phyloP scores from a whole-genome alignment of 176 grass and related monocot genomes.

The Olyra latifolia region DNA sequence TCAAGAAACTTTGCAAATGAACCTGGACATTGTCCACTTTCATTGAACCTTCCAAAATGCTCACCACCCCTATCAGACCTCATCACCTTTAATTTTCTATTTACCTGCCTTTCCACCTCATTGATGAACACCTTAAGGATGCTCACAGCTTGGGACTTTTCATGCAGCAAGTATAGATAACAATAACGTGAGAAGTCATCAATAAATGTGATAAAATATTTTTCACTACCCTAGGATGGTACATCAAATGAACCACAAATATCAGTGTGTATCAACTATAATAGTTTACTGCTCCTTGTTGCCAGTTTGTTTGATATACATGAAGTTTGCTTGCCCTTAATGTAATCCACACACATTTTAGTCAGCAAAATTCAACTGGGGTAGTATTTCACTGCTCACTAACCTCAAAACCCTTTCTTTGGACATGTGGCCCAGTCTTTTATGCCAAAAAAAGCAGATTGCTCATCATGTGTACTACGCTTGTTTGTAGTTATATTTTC shows the following conservation, averaged over 20 bases:
- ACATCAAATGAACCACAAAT: constrained; percentile 2
- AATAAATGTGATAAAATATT: not conserved
- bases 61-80: constrained; percentile 31
- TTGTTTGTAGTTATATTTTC: not conserved
- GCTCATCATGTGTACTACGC: constrained; percentile 10
- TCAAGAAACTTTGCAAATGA: constrained; percentile 40
- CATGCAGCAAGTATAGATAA: constrained; percentile 30
- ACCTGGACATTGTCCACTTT: constrained; percentile 7
- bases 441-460: constrained; percentile 24
- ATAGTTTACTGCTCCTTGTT: constrained; percentile 1
- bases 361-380: constrained; percentile 32
- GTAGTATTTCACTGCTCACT: constrained; percentile 32
- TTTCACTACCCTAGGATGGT: not conserved
- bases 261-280: constrained; percentile 30
- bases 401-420: constrained; percentile 28
- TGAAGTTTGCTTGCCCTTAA: not conserved
- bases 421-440: constrained; percentile 29
- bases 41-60: constrained; percentile 16
- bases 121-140: constrained; percentile 2
- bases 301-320: constrained; percentile 20
- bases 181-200: not conserved
- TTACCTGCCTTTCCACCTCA: constrained; percentile 30
- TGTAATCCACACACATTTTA: constrained; percentile 20
- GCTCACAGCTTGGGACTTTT: constrained; percentile 2
- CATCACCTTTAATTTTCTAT: constrained; percentile 38